Evolutionary conservation across 2,329 filamentous ascomycete species (phyloP).

Genomic region (Phialemoniopsis sp.): DNA sequence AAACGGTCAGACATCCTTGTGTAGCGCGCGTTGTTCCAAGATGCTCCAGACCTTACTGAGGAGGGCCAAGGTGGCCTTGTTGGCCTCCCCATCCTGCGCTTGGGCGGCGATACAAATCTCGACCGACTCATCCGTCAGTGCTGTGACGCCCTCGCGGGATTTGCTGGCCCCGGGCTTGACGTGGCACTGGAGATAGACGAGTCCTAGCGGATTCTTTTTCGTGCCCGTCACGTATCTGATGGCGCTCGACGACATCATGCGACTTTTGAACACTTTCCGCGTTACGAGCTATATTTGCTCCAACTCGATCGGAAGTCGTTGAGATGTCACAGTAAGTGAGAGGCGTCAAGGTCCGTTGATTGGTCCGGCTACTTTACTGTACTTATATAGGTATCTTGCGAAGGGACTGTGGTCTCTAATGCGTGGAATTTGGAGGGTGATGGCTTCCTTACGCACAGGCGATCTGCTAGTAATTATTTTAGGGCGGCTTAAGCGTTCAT

Average conservation of each 20-base stretch:
- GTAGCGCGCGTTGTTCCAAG: background rate
- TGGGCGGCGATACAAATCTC: slow-evolving; percentile 64
- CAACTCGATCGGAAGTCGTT: no score
- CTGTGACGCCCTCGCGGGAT: slow-evolving; percentile 55
- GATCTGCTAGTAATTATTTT: no score
- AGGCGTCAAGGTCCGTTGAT: no score
- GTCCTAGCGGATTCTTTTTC: slow-evolving; percentile 37
- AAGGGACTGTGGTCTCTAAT: no score
- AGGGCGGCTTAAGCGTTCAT: no score
- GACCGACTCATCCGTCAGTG: slow-evolving; percentile 51
- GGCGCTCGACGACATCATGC: slow-evolving; percentile 23
- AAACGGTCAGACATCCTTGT: background rate
- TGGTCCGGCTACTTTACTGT: no score
- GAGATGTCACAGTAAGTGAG: no score
- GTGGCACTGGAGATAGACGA: slow-evolving; percentile 58
- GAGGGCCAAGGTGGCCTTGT: slow-evolving; percentile 60
- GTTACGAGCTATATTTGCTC: no score
- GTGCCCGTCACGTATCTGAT: slow-evolving; percentile 44
- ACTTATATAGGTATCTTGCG: no score
- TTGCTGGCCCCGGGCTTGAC: slow-evolving; percentile 64
- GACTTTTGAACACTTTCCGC: no score
- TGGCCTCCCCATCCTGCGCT: slow-evolving; percentile 64
- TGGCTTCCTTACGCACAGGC: no score
- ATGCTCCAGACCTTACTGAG: slow-evolving; percentile 49
- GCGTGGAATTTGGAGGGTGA: no score